Conservation (phyloP, 805 yeast species). For the Jamesozyma spencerorum region DNA sequence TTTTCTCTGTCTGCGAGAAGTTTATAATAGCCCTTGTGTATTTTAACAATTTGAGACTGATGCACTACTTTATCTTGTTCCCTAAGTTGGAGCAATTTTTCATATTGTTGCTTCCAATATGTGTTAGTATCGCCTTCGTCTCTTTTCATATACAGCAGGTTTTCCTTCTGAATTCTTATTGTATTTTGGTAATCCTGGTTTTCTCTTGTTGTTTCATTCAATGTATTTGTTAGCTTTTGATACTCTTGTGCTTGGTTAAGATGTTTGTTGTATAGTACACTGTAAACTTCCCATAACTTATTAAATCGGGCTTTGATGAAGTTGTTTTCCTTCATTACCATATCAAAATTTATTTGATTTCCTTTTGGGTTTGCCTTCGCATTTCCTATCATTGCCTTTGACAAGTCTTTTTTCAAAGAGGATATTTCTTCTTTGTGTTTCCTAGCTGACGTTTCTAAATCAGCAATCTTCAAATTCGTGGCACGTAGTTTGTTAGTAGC, state of each 20-base stretch:
- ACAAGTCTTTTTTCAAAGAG: no score
- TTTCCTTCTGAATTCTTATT: slow-evolving; percentile 1
- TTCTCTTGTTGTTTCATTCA: neutral
- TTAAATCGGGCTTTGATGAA: no score
- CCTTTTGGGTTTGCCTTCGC: no score
- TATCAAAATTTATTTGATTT: no score
- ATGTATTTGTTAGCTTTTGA: neutral
- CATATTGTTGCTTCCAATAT: slow-evolving; percentile 7
- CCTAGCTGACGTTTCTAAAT: no score
- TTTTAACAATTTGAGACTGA: slow-evolving; percentile 1
- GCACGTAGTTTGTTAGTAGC: no score
- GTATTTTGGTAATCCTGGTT: neutral
- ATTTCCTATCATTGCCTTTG: no score
- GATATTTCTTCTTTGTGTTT: no score
- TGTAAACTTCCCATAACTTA: slow-evolving; percentile 2
- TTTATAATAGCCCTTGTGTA: slow-evolving; percentile 6
- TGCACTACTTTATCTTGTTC: neutral
- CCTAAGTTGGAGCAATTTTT: neutral
- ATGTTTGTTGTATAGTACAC: neutral
- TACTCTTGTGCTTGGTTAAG: neutral
- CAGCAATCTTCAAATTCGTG: no score
- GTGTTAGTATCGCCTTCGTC: neutral
- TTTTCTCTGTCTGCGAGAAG: slow-evolving; percentile 5
- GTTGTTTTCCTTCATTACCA: no score
- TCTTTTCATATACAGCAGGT: no score